Base-by-base conservation (phyloP, 1,284 basidiomycete genomes). In the Ustilago xerochloae region DNA sequence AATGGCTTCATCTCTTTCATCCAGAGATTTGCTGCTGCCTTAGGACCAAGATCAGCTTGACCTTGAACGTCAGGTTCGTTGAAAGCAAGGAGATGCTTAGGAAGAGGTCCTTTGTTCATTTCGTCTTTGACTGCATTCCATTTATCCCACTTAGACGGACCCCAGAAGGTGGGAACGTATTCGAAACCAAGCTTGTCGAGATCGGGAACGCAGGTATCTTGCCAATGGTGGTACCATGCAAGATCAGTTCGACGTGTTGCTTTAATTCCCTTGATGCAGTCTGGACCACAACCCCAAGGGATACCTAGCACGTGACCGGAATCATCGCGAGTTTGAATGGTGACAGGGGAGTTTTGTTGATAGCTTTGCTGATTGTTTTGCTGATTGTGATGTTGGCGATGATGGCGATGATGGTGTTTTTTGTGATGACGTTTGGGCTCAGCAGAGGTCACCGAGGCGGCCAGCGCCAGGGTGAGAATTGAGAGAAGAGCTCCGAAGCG, bases 111-210 rank as follows among this genome's bases (percentile, higher is more conserved):
- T 6, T 61, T 43, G 18, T 55, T 18, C 10, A 82, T 57, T 36
- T 79, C 63, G 0, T 22, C 20, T 51, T 82, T 80, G 43, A 77
- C 70, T 9, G 63, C 35, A 20, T 69, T 52, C 82, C 82, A 83
- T 33, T 73, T 52, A 41, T 41, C 48, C 56, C 36, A 61, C 49
- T 81, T 78, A 9, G 46, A 30, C 0, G 77, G 70, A 8, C 80
- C 82, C 82, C 82, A 83, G 58, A 70, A 79, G 32, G 66, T 79
- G 6, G 82, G 81, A 3, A 83, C 79, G 50, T 72, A 83, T 16
- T 81, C 66, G 32, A 79, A 53, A 8, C 71, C 71, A 28, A 71
- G 51, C 12, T 58, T 28, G 63, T 77, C 66, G 12, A 77, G 61
- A 0, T 70, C 49, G 16, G 41, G 9, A 10, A 79, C 70, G 7